Evolutionary conservation across 805 yeast genomes (phyloP), one percentile per base, ranked within the genome.

Genomic region (Sugiyamaella lignohabitans): DNA sequence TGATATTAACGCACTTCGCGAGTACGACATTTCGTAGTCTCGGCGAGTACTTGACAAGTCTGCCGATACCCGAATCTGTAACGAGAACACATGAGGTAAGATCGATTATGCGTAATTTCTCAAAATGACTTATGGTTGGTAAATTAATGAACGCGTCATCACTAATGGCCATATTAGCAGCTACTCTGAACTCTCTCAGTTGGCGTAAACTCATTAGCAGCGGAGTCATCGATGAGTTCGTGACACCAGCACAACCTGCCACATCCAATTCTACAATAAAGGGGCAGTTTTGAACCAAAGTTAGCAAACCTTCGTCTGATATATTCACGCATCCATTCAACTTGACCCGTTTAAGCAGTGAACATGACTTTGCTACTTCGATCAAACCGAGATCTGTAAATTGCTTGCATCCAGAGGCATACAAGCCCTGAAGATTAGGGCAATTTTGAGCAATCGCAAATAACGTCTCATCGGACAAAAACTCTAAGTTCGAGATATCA

Each of bases 221-320:
- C 8, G 64, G 64, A 46, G 74, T 68, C 41, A 88, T 70, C 38
- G 84, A 71, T n/a, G 59, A 61, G 61, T 87, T 85, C 11, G 84
- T 76, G 32, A 89, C 78, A 52, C 76, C 72, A n/a, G 82, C 76
- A 65, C 96, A 84, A 39, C 80, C 82, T 54, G 87, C 89, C 42
- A 91, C 72, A 65, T 91, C 98, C 44, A 93, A 82, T 65, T 91
- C 98, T 16, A 89, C 94, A 42, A 91, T 70, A 47, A 81, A 73
- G 37, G 83, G 82, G 63, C 97, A 91, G 60, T 75, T 75, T n/a
- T 70, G 69, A 45, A 84, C 80, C 64, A 88, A 70, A 19, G 74
- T 72, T 36, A 69, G 58, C 4, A 89, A 71, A 8, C 83, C 72
- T 6, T 66, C 75, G 62, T 86, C 93, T 41, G 81, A 75, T 48